Base-by-base conservation (phyloP, 164 flowering plant species). In the Brasenia schreberi region DNA sequence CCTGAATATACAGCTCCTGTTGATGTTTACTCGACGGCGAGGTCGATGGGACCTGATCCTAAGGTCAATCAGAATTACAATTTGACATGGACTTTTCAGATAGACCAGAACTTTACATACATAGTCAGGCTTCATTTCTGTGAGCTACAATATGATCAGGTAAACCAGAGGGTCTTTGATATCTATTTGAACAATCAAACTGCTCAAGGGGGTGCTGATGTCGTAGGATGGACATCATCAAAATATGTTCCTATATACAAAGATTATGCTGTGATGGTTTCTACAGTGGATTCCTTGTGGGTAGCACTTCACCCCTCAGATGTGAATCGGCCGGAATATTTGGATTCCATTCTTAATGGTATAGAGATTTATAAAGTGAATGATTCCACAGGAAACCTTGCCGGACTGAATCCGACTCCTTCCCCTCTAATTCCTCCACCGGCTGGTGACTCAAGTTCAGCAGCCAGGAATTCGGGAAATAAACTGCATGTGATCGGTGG, bases 41-140 rank as follows among this genome's bases (percentile, higher is more conserved):
- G 92, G 69, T 42, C 82, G 11, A 79, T 83, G 85, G 86, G 83
- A 0, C 74, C 81, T 0, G 70, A 76, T 61, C 52, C 76, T 5
- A 77, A 71, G 5, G 43, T 76, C 43, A 87, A 84, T 62, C 3
- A 43, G 70, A 77, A 79, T 33, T 83, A 27, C 65, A 89, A 89
- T 64, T 77, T 89, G 39, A 87, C 93, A 4, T 89, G 96, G 96
- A 60, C 71, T 11, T 81, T 89, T n/a, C 73, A 74, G 5, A 83
- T 87, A 53, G 85, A 89, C 72, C 67, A 73, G 0, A 80, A 81
- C 63, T 89, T 82, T 73, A 82, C 73, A 0, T 90, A 90, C 70
- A 19, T 88, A 27, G 75, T 85, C 56, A 81, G 97, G 69, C 67
- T 90, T 0, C 95, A 90, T 76, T 88, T 86, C 69, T 86, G 92